Evolutionary conservation across 805 yeast genomes (phyloP).

Genomic region (Jamesozyma lodderae): DNA sequence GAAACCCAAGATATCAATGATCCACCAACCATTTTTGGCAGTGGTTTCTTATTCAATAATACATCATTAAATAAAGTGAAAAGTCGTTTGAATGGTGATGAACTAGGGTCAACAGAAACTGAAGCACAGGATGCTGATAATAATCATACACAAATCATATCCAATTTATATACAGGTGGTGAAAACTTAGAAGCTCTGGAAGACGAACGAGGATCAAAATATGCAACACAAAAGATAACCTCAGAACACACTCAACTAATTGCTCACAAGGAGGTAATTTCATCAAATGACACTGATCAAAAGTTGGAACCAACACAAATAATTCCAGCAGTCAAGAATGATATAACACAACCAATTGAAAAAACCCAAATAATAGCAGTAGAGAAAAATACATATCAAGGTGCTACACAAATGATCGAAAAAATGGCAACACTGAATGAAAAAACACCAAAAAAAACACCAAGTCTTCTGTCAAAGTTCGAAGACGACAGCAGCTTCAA

Average conservation of each 20-base stretch:
- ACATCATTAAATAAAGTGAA: slow-evolving; percentile 15
- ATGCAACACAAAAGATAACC: not conserved
- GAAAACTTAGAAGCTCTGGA: slow-evolving; percentile 9
- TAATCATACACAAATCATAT: slow-evolving; percentile 10
- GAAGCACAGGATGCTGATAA: not conserved
- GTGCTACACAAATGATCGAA: not conserved
- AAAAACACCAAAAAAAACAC: no score
- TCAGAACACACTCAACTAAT: not conserved
- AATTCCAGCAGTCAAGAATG: not conserved
- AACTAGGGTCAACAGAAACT: not conserved
- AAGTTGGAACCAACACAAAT: not conserved
- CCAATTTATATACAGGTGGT: slow-evolving; percentile 22
- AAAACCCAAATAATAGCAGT: not conserved
- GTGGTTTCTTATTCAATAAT: slow-evolving; percentile 21
- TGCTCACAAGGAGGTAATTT: not conserved
- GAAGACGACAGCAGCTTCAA: not conserved
- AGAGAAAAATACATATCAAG: not conserved
- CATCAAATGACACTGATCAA: no score
- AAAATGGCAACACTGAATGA: not conserved
- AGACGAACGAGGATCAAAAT: not conserved
- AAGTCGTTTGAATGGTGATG: slow-evolving; percentile 14
- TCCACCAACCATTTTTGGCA: slow-evolving; percentile 9
- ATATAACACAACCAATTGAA: not conserved
- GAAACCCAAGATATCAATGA: slow-evolving; percentile 6
- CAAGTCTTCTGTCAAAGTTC: not conserved